Evolutionary conservation across 2,329 filamentous ascomycete species (phyloP), one percentile per base, ranked within the genome.

Genomic region (Arthrinium puccinioides): DNA sequence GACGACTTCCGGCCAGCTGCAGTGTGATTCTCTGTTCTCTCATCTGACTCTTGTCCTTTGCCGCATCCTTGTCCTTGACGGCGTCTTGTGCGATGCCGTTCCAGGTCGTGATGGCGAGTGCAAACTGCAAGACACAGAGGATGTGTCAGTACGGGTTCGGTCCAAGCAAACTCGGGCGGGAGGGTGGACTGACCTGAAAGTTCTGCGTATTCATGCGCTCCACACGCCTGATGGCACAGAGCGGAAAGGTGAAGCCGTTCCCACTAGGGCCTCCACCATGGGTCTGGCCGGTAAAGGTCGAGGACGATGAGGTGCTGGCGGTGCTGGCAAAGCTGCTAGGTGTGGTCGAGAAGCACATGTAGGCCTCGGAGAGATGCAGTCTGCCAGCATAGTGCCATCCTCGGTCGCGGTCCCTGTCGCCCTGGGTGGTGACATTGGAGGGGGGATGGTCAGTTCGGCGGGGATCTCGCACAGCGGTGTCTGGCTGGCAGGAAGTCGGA

Each of bases 391-490:
- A 97, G 57, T 89, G 85, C 63, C 84, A 94, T 49, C 87, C 87
- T 50, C 77, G 73, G 41, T 81, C 79, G 38, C 76, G 76, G 46
- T 82, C 75, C 60, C 81, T 81, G 50, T 87, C 84, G 43, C 82
- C 81, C 33, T 82, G 76, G 43, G 73, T 80, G 49, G 74, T 80
- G 49, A 69, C 74, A 61, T 82, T 85, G 46, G 78, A 77, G 44
- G 77, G 38, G 83, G 82, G 41, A 98, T 85, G 39, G 88, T 94
- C 42, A 98, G 78, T 69, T 98, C 92, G 55, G 92, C 89, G 43
- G 85, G 88, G 64, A 98, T 96, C 69, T 98, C 92, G 66, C 94
- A 88, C 40, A 97, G 75, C 39, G 92, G 92, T 45, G 85, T 89
- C 64, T 98, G 90, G 26, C 87, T 84, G 55, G 87, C 80, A 31